Evolutionary conservation across 208 protist genomes (phyloP).

Genomic region (Trypanosoma theileri): DNA sequence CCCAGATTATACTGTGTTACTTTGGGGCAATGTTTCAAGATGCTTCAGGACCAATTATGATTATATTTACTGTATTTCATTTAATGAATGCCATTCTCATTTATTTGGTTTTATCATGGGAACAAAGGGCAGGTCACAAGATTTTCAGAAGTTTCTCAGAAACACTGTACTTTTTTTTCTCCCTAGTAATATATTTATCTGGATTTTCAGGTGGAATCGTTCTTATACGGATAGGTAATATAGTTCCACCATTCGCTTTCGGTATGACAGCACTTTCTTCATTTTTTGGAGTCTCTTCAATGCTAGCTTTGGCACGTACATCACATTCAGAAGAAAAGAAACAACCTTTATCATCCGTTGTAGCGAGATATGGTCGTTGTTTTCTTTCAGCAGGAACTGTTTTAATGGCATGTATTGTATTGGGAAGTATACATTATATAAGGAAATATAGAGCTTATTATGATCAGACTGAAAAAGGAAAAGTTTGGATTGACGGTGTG

Average conservation of each 20-base stretch:
- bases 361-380: conserved; percentile 39
- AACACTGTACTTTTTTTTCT: conserved; percentile 43
- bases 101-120: conserved; percentile 48
- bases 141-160: conserved; percentile 32
- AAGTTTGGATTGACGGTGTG: conserved; percentile 15
- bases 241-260: conserved; percentile 19
- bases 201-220: conserved; percentile 24
- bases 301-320: conserved; percentile 64
- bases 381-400: conserved; percentile 30
- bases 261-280: conserved; percentile 23
- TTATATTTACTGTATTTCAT: conserved; percentile 45
- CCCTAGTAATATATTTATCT: conserved; percentile 34
- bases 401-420: conserved; percentile 20
- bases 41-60: conserved; percentile 23
- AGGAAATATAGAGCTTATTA: neutral
- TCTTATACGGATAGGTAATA: conserved; percentile 23
- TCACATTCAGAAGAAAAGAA: conserved; percentile 28
- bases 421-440: conserved; percentile 24
- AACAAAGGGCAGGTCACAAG: conserved; percentile 36
- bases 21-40: conserved; percentile 26
- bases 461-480: neutral
- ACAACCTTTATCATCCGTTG: conserved; percentile 25
- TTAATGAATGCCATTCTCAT: conserved; percentile 44
- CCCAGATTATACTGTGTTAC: conserved; percentile 38
- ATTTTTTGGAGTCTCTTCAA: conserved; percentile 20